phyloP scores from a whole-genome alignment of 805 yeast genomes.

The Diddensiella santjacobensis region DNA sequence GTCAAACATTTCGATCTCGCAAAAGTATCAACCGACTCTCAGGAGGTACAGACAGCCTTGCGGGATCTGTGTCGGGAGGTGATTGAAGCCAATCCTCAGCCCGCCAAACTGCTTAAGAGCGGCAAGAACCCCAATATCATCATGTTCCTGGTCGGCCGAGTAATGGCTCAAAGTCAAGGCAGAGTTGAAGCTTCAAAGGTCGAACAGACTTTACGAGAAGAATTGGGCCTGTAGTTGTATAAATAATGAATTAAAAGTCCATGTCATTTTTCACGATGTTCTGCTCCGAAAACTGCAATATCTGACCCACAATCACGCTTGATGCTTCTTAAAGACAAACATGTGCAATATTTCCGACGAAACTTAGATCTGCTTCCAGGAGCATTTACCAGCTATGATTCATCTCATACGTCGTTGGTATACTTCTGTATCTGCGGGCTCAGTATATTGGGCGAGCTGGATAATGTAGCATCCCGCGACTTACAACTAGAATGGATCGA shows the following conservation, averaged over 20 bases:
- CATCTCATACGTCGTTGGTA: slow-evolving; percentile 63
- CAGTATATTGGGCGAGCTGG: slow-evolving; percentile 41
- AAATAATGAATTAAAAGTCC: no score
- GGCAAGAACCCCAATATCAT: slow-evolving; percentile 63
- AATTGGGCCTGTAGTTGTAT: neutral
- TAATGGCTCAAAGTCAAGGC: slow-evolving; percentile 78
- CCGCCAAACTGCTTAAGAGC: slow-evolving; percentile 50
- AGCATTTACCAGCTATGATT: slow-evolving; percentile 57
- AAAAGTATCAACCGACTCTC: slow-evolving; percentile 33
- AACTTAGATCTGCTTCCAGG: slow-evolving; percentile 54
- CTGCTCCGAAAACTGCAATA: slow-evolving; percentile 33
- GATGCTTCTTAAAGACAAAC: slow-evolving; percentile 12
- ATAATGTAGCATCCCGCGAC: slow-evolving; percentile 26
- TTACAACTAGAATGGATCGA: slow-evolving; percentile 30
- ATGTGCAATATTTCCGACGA: slow-evolving; percentile 43
- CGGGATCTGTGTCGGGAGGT: slow-evolving; percentile 45
- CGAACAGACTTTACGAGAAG: slow-evolving; percentile 11
- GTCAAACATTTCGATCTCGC: slow-evolving; percentile 48
- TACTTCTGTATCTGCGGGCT: slow-evolving; percentile 68
- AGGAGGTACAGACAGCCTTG: slow-evolving; percentile 35
- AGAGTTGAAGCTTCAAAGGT: slow-evolving; percentile 36
- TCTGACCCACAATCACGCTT: neutral
- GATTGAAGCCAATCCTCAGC: slow-evolving; percentile 44
- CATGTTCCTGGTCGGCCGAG: slow-evolving; percentile 78
- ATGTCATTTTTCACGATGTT: no score